A percentile compares a stretch with the other conserved stretches of the same genome.
Conservation (phyloP, 2,329 filamentous ascomycete genomes). For the Aplosporella prunicola region DNA sequence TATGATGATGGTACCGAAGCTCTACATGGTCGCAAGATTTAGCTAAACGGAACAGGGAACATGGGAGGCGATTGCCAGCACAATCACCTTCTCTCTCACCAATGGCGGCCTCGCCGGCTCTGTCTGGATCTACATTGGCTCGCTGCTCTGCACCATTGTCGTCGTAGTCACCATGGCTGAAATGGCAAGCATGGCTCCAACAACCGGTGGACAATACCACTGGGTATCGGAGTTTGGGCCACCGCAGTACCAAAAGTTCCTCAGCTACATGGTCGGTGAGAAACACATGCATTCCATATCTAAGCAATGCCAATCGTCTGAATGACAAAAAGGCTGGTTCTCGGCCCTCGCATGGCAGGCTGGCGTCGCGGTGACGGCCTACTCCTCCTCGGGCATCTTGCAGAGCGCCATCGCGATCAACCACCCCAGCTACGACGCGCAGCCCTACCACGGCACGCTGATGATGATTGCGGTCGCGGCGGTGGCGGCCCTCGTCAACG, state of each 20-base stretch:
- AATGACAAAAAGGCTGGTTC: background rate
- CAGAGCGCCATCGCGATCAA: slow-evolving; percentile 21
- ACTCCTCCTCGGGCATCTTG: background rate
- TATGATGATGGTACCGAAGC: slow-evolving; percentile 24
- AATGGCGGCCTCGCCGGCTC: slow-evolving; percentile 11
- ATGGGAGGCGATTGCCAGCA: slow-evolving; percentile 1
- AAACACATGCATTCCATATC: no score
- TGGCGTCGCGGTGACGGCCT: background rate
- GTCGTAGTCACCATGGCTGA: slow-evolving; percentile 10
- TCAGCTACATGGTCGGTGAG: slow-evolving; percentile 7
- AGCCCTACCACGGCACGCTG: slow-evolving; percentile 41
- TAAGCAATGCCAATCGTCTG: background rate
- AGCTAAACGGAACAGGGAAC: background rate
- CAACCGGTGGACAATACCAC: background rate
- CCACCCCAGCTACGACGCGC: slow-evolving; percentile 31
- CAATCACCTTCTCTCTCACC: slow-evolving; percentile 1
- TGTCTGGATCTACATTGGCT: slow-evolving; percentile 6
- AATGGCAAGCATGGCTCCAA: slow-evolving; percentile 12
- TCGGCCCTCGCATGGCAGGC: background rate
- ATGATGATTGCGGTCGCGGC: slow-evolving; percentile 38
- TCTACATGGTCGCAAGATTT: background rate
- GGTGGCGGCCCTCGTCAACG: slow-evolving; percentile 35
- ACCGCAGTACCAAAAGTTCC: slow-evolving; percentile 9
- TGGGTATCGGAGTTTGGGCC: slow-evolving; percentile 12
- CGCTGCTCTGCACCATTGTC: background rate